Conservation (phyloP, 495 filamentous ascomycete species). For the Hypoxylon crocopeplum region DNA sequence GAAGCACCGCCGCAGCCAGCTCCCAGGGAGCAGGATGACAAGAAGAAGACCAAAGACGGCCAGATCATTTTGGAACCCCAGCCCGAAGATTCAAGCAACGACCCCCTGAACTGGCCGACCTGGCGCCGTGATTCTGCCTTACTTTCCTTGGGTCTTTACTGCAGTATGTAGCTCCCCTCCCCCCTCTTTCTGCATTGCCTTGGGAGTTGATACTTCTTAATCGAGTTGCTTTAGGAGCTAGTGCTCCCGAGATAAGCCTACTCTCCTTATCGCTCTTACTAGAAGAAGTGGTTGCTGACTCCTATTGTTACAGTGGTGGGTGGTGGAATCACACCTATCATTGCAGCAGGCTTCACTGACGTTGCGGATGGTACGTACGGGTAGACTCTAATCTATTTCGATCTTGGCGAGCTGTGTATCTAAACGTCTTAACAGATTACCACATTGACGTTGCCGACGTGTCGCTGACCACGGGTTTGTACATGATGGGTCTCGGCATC, state of each 20-base stretch:
- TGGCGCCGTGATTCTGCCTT: constrained; percentile 85
- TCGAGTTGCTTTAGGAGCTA: no score
- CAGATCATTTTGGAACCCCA: constrained; percentile 90
- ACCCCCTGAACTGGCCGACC: constrained; percentile 90
- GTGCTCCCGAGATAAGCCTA: no score
- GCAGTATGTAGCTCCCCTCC: constrained; percentile 41
- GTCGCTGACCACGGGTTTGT: constrained; percentile 89
- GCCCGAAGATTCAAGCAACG: constrained; percentile 88
- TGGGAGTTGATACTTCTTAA: no score
- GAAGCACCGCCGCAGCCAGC: constrained; percentile 30
- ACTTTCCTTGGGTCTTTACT: constrained; percentile 87
- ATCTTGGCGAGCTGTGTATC: not conserved
- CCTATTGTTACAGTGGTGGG: no score
- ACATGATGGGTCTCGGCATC: constrained; percentile 92
- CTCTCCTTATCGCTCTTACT: no score
- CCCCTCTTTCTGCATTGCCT: no score
- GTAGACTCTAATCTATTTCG: not conserved
- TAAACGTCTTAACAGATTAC: constrained; percentile 54
- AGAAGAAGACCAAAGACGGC: constrained; percentile 83
- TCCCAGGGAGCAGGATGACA: constrained; percentile 49
- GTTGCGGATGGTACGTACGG: constrained; percentile 64
- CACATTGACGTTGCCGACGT: constrained; percentile 74
- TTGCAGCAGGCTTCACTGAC: constrained; percentile 88
- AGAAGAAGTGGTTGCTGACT: no score
- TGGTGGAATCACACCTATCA: constrained; percentile 90